Evolutionary conservation across 2,329 filamentous ascomycete species (phyloP), one percentile per base, ranked within the genome.

Genomic region (Colletotrichum neosansevieriae): DNA sequence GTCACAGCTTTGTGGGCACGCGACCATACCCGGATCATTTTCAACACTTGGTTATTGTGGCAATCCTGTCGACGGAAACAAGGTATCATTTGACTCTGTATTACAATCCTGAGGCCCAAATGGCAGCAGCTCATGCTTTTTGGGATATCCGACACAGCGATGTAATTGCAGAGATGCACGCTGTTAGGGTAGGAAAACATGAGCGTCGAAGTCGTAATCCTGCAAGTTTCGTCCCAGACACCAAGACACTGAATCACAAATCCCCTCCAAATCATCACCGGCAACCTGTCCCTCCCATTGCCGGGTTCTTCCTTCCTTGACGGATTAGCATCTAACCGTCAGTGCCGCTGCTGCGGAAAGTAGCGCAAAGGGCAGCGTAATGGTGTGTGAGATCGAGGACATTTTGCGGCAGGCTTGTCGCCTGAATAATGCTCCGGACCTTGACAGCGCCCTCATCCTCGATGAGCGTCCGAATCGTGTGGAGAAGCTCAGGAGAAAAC

Each of bases 401-500:
- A 68, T 92, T 91, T 80, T 98, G 96, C 11, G 95, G 94, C 70
- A 99, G 82, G 78, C 92, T 97, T 3, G 95, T 98, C 2, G 95
- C 94, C 80, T 99, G 96, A 61, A 99, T 94, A 76, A 99, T 97
- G 79, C 94, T 98, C 76, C 96, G 89, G 62, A 99, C 92, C 82
- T 99, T 99, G 79, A 99, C 93, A 1, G 95, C 95, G 67, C 96
- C 96, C 81, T 99, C 96, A 73, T 98, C 94, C 80, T 98, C 96
- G 76, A 99, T 99, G 72, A 99, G 85, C 72, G 93, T 94, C 70
- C 96, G 91, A 75, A 98, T 93, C 3, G 93, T 91, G 79, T 91
- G 93, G 61, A 99, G 87, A 49, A 99, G 86, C 72, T 94, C 91
- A 0, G 96, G 96, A 17, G 94, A 98, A 82, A 99, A 99, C 87